Evolutionary conservation across 2,329 filamentous ascomycete genomes (phyloP), one percentile per base, ranked within the genome.

Genomic region (Orbilia oligospora): DNA sequence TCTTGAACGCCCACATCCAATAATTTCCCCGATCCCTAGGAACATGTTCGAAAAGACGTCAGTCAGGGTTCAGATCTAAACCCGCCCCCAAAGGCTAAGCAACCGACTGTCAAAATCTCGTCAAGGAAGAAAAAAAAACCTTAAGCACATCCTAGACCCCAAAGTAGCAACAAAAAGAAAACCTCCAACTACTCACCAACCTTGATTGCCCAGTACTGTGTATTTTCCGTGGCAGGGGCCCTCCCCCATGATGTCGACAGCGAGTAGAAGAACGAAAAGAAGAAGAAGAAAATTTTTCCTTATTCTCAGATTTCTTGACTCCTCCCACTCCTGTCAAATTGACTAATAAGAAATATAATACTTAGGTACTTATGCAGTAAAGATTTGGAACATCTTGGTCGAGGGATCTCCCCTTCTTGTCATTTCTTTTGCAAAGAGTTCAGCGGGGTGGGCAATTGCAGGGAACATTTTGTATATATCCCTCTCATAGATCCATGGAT

Each of bases 11-110:
- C 56, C 56, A 61, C 33, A n/a, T n/a, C 18, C 46, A 49, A 65
- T 30, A 73, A 68, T 63, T 68, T 69, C 64, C 63, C 64, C 53
- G 69, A 72, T 55, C 41, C 36, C 64, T 53, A 53, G 41, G 49
- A 66, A 68, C 53, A 58, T 46, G 64, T 63, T 44, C 38, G 27
- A 69, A 65, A 58, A 75, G 71, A 69, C 64, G 71, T 75, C 71
- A 75, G 71, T 75, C 71, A 75, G 64, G 71, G 71, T 75, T 63
- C 56, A 55, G 33, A 63, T 75, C 64, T 44, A 36, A 63, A 41
- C 38, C 10, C 30, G 12, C 12, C 41, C 27, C 44, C 41, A 46
- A 18, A 46, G 5, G 1, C 33, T 18, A 46, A 20, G 6, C 8
- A 46, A 46, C 22, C 14, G 49, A 49, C 12, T 33, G 30, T 24